A percentile compares a stretch with the other conserved stretches of the same genome.
These are phyloP conservation scores for Nidularia pulvinata DNA, from an alignment of 768 basidiomycete genomes.

Conservation along the genomic window DNA sequence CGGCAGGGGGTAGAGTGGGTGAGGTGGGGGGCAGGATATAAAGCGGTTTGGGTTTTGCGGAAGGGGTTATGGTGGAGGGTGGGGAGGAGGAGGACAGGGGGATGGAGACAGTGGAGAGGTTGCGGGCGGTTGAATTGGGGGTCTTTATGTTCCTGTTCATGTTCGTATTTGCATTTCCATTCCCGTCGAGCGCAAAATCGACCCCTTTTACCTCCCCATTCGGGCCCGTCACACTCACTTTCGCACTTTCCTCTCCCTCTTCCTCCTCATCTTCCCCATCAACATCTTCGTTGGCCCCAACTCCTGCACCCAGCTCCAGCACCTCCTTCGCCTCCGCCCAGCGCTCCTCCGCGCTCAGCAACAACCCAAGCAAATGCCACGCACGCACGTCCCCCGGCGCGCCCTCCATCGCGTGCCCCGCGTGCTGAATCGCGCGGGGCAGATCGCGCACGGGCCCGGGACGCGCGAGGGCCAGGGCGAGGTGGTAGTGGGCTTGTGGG, in stretches of 20 bases:
- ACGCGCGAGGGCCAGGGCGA: conserved; percentile 74
- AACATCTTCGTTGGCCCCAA: conserved; percentile 32
- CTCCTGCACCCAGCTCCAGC: conserved; percentile 71
- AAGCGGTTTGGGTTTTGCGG: not conserved
- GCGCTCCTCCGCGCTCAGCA: conserved; percentile 78
- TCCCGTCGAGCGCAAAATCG: not conserved
- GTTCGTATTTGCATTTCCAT: not conserved
- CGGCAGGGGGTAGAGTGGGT: conserved; percentile 33
- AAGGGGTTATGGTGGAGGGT: not conserved
- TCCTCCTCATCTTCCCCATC: conserved; percentile 10
- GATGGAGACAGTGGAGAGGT: too few relatives aligned
- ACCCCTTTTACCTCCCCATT: not conserved
- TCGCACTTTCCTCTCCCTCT: conserved; percentile 3
- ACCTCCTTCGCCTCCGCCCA: conserved; percentile 79
- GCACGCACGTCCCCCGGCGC: conserved; percentile 65
- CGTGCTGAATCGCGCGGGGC: conserved; percentile 63
- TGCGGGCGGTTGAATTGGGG: not conserved
- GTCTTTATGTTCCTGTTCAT: not conserved
- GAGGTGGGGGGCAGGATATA: conserved; percentile 26
- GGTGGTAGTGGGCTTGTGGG: conserved; percentile 69
- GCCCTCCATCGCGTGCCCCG: conserved; percentile 72
- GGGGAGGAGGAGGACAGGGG: not conserved
- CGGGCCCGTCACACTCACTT: not conserved
- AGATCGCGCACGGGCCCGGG: conserved; percentile 66
- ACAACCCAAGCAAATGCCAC: conserved; percentile 89